Base-by-base conservation (phyloP, 441 rosid species). In the Arabidopsis lyrata region DNA sequence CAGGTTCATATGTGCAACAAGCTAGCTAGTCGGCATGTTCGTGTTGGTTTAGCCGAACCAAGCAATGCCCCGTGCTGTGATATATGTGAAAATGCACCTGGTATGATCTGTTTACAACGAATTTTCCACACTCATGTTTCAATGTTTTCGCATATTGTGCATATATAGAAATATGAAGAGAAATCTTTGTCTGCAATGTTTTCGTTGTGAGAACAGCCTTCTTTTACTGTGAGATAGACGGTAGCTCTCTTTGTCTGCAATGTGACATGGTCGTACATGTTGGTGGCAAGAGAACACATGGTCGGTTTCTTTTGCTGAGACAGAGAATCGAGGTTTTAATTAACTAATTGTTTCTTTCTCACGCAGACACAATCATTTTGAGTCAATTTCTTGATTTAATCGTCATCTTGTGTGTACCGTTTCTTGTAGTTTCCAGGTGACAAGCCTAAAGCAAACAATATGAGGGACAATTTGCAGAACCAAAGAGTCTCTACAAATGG, bases 1-100 rank as follows among this genome's bases (percentile, higher is more conserved):
- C 84, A 93, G 98, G 95, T 91, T 44, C 98, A 91, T 63, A 80
- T 81, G 92, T 88, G 92, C 77, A 89, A 91, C 78, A 88, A 89
- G 84, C 88, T 89, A 15, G 98, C 96, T 44, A 87, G 90, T 70
- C 84, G 96, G 74, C 98, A 93, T 78, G 83, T 89, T 47, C 80
- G 96, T 59, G 91, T 88, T 32, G 88, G 94, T 53, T 86, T 93
- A 38, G 98, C 91, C 5, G 80, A 61, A 82, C 96, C 96, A 27
- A 85, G 82, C 38, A 84, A 81, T 54, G 84, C 85, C 65, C 91
- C 96, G 7, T 85, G 81, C 57, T 93, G 97, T 73, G 97, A 89
- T 64, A 86, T 89, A 16, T 91, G 98, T 49, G 97, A 88, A 82
- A 87, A 87, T 78, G 88, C 88, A 73, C 89, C 94, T 41, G 96